A percentile compares a stretch with the other conserved stretches of the same genome.
These are phyloP conservation scores for Apophysomyces ossiformis DNA, from an alignment of 371 early-diverging fungal species.

Conservation along the genomic window DNA sequence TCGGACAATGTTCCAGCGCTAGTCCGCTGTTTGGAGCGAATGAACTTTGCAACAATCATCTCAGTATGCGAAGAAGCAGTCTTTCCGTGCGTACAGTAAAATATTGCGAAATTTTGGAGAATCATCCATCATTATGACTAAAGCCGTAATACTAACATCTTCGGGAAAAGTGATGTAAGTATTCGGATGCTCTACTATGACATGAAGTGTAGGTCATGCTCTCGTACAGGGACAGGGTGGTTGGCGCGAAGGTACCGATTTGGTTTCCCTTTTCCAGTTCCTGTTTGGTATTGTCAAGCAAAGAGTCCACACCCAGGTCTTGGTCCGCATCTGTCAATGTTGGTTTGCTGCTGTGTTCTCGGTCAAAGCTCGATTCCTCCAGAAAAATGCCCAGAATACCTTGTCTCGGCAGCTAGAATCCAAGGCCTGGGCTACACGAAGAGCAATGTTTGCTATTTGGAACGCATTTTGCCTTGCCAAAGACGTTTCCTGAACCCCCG, in stretches of 20 bases:
- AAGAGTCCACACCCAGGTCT: background rate
- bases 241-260: background rate
- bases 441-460: background rate
- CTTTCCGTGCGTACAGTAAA: background rate
- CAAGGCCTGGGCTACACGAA: background rate
- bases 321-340: background rate
- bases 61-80: background rate
- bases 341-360: background rate
- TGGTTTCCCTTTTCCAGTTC: background rate
- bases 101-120: background rate
- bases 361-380: background rate
- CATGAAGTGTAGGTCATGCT: background rate
- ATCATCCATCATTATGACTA: background rate
- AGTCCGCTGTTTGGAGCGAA: background rate
- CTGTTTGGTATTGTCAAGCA: background rate
- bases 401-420: background rate
- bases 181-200: background rate
- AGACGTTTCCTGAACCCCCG: background rate
- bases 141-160: background rate
- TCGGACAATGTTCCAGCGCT: background rate
- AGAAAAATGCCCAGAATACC: background rate
- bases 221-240: background rate
- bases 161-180: background rate
- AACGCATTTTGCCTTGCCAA: background rate
- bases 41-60: background rate